A percentile compares a stretch with the other conserved stretches of the same genome.
phyloP scores from a whole-genome alignment of 306 rosid species.

The Quercus cerris region DNA sequence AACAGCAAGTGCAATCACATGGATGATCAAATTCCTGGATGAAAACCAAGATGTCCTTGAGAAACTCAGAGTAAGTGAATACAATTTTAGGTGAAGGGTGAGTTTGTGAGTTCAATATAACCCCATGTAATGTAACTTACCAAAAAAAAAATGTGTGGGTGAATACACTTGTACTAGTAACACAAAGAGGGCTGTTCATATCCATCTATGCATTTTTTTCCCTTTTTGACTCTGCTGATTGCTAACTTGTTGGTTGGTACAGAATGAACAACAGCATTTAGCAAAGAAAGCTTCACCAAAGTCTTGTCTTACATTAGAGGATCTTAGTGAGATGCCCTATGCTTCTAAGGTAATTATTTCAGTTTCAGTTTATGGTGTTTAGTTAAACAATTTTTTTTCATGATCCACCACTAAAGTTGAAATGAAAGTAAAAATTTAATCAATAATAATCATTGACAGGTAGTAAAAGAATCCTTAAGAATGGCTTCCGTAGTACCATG shows the following conservation, averaged over 20 bases:
- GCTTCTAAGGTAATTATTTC: slow-evolving; percentile 54
- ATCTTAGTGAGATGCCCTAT: slow-evolving; percentile 61
- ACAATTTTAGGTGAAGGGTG: background rate
- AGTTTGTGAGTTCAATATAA: too few relatives aligned
- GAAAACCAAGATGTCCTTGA: slow-evolving; percentile 62
- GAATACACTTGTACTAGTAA: too few relatives aligned
- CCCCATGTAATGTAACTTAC: too few relatives aligned
- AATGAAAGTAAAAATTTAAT: background rate
- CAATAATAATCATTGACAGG: slow-evolving; percentile 28
- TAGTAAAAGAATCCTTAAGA: slow-evolving; percentile 74
- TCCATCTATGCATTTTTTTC: background rate
- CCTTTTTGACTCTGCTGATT: background rate
- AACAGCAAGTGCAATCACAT: slow-evolving; percentile 73
- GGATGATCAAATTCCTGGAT: slow-evolving; percentile 87
- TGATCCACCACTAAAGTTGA: background rate
- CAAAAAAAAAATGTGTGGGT: too few relatives aligned
- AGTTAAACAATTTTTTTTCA: background rate
- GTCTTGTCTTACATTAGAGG: slow-evolving; percentile 49
- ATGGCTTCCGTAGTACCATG: slow-evolving; percentile 86
- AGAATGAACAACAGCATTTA: slow-evolving; percentile 64
- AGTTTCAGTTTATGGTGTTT: background rate
- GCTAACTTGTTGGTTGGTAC: slow-evolving; percentile 20
- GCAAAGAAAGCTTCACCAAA: slow-evolving; percentile 15
- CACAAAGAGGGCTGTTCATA: background rate
- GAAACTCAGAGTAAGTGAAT: slow-evolving; percentile 41